phyloP scores from a whole-genome alignment of 257 asterid genomes.

The Henckelia pumila region DNA sequence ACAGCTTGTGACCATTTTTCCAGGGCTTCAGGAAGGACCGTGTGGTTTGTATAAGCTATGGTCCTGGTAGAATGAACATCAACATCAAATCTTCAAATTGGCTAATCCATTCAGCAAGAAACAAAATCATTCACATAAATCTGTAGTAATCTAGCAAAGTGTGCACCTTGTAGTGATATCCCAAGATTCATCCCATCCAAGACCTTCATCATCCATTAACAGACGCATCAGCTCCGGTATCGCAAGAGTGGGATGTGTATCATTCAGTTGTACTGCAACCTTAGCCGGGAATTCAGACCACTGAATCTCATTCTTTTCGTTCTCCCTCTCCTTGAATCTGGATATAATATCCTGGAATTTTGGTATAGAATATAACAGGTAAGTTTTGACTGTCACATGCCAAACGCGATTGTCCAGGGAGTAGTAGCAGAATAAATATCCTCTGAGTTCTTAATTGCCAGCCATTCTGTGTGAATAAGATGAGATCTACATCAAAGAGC shows the following conservation, averaged over 20 bases:
- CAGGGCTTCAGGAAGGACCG: slow-evolving; percentile 98
- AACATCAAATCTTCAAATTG: slow-evolving; percentile 24
- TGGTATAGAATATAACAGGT: slow-evolving; percentile 8
- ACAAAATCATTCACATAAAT: slow-evolving; percentile 19
- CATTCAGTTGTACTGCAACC: slow-evolving; percentile 96
- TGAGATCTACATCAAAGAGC: too few relatives aligned
- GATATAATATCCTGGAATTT: slow-evolving; percentile 73
- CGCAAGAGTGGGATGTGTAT: slow-evolving; percentile 97
- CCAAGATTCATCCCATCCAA: slow-evolving; percentile 99
- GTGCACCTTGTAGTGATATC: slow-evolving; percentile 75
- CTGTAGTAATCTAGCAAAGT: slow-evolving; percentile 16
- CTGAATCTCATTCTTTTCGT: slow-evolving; percentile 40
- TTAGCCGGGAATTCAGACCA: slow-evolving; percentile 91
- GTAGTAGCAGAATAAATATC: not conserved
- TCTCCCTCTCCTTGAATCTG: slow-evolving; percentile 83
- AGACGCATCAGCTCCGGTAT: slow-evolving; percentile 98
- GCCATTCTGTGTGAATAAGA: slow-evolving; percentile 2
- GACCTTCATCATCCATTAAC: slow-evolving; percentile 87
- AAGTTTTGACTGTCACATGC: slow-evolving; percentile 8
- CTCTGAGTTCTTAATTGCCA: not conserved
- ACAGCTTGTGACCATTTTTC: slow-evolving; percentile 99
- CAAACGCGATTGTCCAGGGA: slow-evolving; percentile 8
- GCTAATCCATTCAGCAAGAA: slow-evolving; percentile 20
- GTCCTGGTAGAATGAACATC: slow-evolving; percentile 53
- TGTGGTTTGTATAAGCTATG: slow-evolving; percentile 94